Conservation (phyloP, 306 rosid species). For the Betula pendula region DNA sequence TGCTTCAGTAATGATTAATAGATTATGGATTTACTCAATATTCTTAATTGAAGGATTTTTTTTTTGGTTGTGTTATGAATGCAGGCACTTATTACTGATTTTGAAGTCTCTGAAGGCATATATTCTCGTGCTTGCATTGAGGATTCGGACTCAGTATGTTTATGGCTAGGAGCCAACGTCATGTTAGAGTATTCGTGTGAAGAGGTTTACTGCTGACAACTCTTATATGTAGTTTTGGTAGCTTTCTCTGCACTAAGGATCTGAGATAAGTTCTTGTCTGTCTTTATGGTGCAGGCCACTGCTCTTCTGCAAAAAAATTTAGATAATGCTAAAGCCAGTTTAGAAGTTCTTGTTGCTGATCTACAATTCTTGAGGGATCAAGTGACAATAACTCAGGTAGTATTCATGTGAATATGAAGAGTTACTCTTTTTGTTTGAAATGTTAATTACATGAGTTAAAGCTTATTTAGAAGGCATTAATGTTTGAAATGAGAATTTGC, state of each 20-base stretch:
- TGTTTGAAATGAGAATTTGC: too few relatives aligned
- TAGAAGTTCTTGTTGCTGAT: slow-evolving; percentile 80
- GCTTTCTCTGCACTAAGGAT: slow-evolving; percentile 13
- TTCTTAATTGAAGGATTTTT: slow-evolving; percentile 16
- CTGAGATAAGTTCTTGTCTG: slow-evolving; percentile 7
- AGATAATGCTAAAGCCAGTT: slow-evolving; percentile 86
- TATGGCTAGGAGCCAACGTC: slow-evolving; percentile 91
- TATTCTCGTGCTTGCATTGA: slow-evolving; percentile 60
- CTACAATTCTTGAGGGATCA: slow-evolving; percentile 92
- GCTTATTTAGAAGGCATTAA: background rate
- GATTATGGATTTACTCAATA: background rate
- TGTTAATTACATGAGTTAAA: background rate
- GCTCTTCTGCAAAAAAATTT: slow-evolving; percentile 67
- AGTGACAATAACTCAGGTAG: slow-evolving; percentile 89
- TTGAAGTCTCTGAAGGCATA: slow-evolving; percentile 88
- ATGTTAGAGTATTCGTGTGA: slow-evolving; percentile 92
- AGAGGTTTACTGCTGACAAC: slow-evolving; percentile 53
- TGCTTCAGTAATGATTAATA: background rate
- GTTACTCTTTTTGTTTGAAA: background rate
- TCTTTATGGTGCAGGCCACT: slow-evolving; percentile 64
- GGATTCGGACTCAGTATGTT: slow-evolving; percentile 69
- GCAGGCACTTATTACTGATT: slow-evolving; percentile 80
- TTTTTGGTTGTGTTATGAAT: slow-evolving; percentile 18
- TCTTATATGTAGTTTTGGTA: slow-evolving; percentile 16
- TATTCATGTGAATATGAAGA: slow-evolving; percentile 13